A percentile compares a stretch with the other conserved stretches of the same genome.
phyloP scores from a whole-genome alignment of 2,329 filamentous ascomycete species.

The Colletotrichum incanum region DNA sequence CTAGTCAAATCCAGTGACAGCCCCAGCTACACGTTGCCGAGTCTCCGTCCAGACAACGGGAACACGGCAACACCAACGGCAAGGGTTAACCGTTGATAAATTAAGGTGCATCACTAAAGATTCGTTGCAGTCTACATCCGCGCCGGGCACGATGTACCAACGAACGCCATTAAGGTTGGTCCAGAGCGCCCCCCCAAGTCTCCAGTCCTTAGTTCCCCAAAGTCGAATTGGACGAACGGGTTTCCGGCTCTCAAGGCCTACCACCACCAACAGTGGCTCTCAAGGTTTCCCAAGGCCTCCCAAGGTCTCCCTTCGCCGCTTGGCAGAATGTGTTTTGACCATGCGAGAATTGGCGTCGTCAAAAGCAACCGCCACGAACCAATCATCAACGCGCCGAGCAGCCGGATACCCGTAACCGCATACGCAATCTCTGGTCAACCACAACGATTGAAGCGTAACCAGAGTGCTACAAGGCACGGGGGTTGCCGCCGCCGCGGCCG shows the following conservation, averaged over 20 bases:
- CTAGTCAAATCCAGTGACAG: background rate
- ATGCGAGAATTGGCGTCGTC: background rate
- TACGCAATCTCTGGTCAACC: conserved; percentile 17
- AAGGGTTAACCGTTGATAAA: conserved; percentile 1
- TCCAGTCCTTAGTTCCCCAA: background rate
- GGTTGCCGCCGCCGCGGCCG: background rate
- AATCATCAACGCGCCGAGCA: conserved; percentile 23
- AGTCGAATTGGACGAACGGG: conserved; percentile 28
- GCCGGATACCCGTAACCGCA: conserved; percentile 20
- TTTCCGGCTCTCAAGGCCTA: conserved; percentile 11
- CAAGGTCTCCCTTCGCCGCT: background rate
- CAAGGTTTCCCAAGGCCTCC: background rate
- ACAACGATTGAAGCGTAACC: background rate
- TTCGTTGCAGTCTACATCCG: background rate
- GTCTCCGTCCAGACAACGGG: background rate
- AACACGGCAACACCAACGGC: background rate
- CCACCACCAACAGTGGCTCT: background rate
- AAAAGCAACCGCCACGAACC: background rate
- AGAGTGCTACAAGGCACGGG: background rate
- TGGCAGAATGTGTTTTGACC: background rate
- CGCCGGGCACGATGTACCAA: conserved; percentile 1
- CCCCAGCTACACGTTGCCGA: background rate
- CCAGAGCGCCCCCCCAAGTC: background rate
- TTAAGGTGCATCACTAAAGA: conserved; percentile 2
- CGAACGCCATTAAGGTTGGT: conserved; percentile 32